These are phyloP conservation scores for Suillus occidentalis DNA, from an alignment of 768 basidiomycete species.

Conservation along the genomic window DNA sequence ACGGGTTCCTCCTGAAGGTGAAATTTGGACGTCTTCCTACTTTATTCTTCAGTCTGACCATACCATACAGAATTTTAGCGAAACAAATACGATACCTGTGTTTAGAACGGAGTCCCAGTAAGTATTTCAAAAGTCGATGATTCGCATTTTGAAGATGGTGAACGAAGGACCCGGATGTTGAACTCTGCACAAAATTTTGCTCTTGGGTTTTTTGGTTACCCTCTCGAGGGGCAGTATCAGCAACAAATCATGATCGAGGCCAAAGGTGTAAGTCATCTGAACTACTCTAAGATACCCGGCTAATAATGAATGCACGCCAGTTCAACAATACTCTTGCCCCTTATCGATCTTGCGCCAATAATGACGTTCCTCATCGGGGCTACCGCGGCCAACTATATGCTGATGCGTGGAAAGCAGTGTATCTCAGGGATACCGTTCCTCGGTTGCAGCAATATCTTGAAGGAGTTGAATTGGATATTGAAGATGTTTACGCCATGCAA, in stretches of 20 bases:
- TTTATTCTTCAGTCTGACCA: constrained; percentile 27
- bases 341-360: constrained; percentile 57
- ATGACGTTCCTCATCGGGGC: constrained; percentile 40
- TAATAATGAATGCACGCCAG: constrained; percentile 13
- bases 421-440: constrained; percentile 60
- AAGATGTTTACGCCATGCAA: constrained; percentile 73
- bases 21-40: neutral
- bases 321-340: constrained; percentile 51
- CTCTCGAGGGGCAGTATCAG: constrained; percentile 43
- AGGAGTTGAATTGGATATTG: constrained; percentile 58
- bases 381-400: constrained; percentile 56
- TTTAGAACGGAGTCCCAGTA: constrained; percentile 54
- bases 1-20: constrained; percentile 42
- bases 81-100: constrained; percentile 41
- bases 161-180: constrained; percentile 48
- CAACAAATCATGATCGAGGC: constrained; percentile 44
- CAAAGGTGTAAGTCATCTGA: constrained; percentile 26
- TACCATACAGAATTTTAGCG: constrained; percentile 36
- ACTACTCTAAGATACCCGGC: constrained; percentile 10
- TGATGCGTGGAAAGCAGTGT: constrained; percentile 62
- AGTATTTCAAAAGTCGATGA: constrained; percentile 10
- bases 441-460: constrained; percentile 55
- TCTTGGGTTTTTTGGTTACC: constrained; percentile 51
- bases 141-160: neutral
- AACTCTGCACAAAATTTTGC: constrained; percentile 54